Percentiles rank a stretch among this genome's conserved stretches.
Evolutionary conservation across 73 alveolate genomes (phyloP).

Genomic region (Breviolum minutum): DNA sequence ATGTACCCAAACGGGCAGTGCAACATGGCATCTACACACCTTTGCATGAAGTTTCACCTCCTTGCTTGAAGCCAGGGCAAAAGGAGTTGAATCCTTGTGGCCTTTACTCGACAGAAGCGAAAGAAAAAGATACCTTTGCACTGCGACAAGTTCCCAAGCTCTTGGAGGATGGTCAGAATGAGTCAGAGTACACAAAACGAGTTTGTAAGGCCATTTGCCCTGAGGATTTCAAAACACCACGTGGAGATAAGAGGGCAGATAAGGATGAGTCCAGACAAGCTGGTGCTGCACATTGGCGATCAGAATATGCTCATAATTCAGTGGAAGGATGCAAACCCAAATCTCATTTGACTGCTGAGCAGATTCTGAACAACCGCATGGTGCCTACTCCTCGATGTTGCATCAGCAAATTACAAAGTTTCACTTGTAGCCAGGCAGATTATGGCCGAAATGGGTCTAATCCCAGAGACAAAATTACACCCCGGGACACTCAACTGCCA

Average conservation of each 20-base stretch:
- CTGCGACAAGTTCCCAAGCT: neutral
- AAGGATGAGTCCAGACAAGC: neutral
- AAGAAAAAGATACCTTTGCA: neutral
- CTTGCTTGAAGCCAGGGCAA: constrained; percentile 47
- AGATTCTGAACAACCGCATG: constrained; percentile 41
- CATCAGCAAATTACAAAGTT: constrained; percentile 19
- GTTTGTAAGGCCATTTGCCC: constrained; percentile 13
- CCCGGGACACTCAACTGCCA: constrained; percentile 45
- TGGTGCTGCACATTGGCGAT: constrained; percentile 33
- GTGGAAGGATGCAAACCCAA: neutral
- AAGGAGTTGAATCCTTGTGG: neutral
- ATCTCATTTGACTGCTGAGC: constrained; percentile 42
- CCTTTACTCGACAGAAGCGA: neutral
- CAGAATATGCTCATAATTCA: constrained; percentile 6
- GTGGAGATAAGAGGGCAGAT: constrained; percentile 3
- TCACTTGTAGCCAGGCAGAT: constrained; percentile 34
- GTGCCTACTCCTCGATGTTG: constrained; percentile 50
- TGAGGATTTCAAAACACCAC: constrained; percentile 29
- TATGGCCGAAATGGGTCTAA: constrained; percentile 42
- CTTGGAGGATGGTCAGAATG: constrained; percentile 12
- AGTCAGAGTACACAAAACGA: constrained; percentile 14
- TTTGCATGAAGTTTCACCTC: neutral
- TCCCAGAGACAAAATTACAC: constrained; percentile 54
- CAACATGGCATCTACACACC: constrained; percentile 25
- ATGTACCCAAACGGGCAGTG: constrained; percentile 46